A percentile compares a stretch with the other conserved stretches of the same genome.
phyloP scores from a whole-genome alignment of 2,329 filamentous ascomycete species.

The Podosphaera xanthii region DNA sequence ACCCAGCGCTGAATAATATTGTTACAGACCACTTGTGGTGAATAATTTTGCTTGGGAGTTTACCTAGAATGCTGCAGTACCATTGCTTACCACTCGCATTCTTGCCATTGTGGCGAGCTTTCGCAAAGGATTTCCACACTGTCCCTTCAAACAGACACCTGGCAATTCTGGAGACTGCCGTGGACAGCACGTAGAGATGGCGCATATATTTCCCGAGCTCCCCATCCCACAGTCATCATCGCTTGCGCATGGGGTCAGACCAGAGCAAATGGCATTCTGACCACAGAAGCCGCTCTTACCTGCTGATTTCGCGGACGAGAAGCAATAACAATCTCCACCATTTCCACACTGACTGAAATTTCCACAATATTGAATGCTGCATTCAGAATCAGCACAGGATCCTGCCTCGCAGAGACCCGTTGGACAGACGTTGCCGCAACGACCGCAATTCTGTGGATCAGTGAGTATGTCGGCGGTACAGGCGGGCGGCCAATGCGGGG shows the following conservation, averaged over 20 bases:
- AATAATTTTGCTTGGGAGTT: too few relatives aligned
- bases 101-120: conserved; percentile 4
- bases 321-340: conserved; percentile 8
- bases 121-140: conserved; percentile 6
- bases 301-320: conserved; percentile 3
- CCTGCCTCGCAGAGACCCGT: conserved; percentile 5
- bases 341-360: conserved; percentile 5
- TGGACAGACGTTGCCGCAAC: conserved; percentile 6
- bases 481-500: conserved; percentile 2
- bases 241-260: conserved; percentile 5
- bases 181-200: conserved; percentile 9
- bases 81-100: neutral
- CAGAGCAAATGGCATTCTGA: conserved; percentile 7
- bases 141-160: conserved; percentile 6
- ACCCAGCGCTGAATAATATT: too few relatives aligned
- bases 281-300: conserved; percentile 7
- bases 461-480: conserved; percentile 5
- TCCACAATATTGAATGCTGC: conserved; percentile 6
- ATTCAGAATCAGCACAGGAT: conserved; percentile 3
- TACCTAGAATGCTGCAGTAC: conserved; percentile 5
- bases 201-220: conserved; percentile 7
- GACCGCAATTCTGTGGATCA: conserved; percentile 7
- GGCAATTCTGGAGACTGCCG: conserved; percentile 2
- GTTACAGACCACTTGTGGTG: too few relatives aligned
- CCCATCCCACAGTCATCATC: conserved; percentile 6